Percentiles rank a stretch among this genome's conserved stretches.
phyloP scores from a whole-genome alignment of 306 rosid species.

The Luffa acutangula region DNA sequence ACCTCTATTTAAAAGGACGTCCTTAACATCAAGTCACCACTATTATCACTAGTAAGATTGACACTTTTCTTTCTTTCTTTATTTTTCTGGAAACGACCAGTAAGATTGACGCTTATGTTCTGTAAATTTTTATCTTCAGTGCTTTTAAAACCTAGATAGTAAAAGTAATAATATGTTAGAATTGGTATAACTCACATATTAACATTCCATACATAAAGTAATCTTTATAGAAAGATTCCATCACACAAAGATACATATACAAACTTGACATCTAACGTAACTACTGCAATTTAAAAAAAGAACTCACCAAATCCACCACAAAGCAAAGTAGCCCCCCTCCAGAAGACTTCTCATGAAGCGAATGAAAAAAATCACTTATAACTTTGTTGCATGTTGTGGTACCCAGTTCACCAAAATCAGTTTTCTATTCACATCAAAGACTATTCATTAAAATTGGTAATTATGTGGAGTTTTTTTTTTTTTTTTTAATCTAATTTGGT shows the following conservation, averaged over 20 bases:
- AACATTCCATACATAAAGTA: too few relatives aligned
- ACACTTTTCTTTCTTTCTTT: too few relatives aligned
- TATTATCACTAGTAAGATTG: too few relatives aligned
- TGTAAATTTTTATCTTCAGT: too few relatives aligned
- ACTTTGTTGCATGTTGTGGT: not conserved
- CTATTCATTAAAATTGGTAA: not conserved
- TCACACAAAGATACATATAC: not conserved
- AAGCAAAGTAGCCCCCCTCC: not conserved
- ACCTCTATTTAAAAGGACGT: too few relatives aligned
- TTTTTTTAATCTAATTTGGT: not conserved
- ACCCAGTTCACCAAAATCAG: not conserved
- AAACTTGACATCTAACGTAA: not conserved
- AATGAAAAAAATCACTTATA: not conserved
- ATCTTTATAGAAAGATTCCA: not conserved
- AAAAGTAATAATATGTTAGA: too few relatives aligned
- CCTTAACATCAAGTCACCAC: too few relatives aligned
- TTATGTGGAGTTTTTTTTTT: not conserved
- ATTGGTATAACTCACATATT: too few relatives aligned
- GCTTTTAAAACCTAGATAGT: too few relatives aligned
- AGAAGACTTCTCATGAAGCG: not conserved
- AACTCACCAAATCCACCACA: not conserved
- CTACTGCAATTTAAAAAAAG: not conserved
- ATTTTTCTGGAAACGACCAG: too few relatives aligned
- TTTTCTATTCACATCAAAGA: not conserved
- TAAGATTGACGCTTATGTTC: too few relatives aligned